Evolutionary conservation across 805 yeast species (phyloP).

Genomic region (Candida suzukii): DNA sequence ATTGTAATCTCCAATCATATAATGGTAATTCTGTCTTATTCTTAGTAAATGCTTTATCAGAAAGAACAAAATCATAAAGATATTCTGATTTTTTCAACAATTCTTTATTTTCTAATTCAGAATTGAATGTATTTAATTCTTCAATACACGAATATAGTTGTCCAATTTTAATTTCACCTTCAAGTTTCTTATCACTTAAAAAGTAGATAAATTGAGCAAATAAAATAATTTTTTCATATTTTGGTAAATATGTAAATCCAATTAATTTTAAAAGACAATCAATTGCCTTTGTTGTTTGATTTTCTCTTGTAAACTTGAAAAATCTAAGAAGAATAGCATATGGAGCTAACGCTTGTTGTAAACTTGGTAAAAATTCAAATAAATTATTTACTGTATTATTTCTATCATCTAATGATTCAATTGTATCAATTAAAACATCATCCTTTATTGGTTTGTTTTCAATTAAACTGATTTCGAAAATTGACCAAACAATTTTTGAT

Average conservation of each 20-base stretch:
- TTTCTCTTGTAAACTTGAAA: conserved; percentile 25
- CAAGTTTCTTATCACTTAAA: not conserved
- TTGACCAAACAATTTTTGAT: conserved; percentile 47
- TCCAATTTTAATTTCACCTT: not conserved
- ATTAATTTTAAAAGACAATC: conserved; percentile 32
- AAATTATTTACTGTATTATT: conserved; percentile 8
- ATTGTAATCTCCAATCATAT: not conserved
- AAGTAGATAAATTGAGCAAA: not conserved
- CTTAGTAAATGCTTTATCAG: not conserved
- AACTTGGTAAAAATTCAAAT: conserved; percentile 40
- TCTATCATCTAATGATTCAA: conserved; percentile 4
- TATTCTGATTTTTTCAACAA: not conserved
- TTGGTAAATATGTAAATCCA: conserved; percentile 46
- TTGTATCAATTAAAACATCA: conserved; percentile 25
- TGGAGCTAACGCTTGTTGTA: conserved; percentile 66
- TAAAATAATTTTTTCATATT: conserved; percentile 15
- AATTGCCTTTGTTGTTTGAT: conserved; percentile 12
- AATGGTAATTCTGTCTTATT: not conserved
- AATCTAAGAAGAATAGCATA: conserved; percentile 56
- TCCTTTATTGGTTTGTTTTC: conserved; percentile 50
- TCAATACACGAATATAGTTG: not conserved
- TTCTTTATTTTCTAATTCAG: not conserved
- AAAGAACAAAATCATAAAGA: not conserved
- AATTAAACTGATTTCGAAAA: conserved; percentile 54
- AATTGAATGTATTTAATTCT: not conserved